Conservation (phyloP, 371 early-diverging fungal species). For the Caulochytrium protostelioides region DNA sequence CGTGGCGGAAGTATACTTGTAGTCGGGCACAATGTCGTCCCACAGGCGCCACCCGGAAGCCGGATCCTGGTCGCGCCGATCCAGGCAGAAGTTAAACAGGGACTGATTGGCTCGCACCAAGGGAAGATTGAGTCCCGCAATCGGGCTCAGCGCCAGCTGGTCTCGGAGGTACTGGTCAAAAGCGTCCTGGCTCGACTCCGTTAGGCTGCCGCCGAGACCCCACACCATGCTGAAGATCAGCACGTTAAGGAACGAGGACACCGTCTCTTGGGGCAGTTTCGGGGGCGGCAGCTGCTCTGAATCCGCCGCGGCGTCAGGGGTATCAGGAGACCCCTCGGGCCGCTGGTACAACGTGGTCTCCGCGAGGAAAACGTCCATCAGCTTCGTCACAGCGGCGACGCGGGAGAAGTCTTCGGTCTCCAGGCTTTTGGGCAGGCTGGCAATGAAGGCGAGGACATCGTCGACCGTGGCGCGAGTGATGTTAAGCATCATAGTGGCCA, state of each 20-base stretch:
- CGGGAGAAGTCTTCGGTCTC: slow-evolving; percentile 22
- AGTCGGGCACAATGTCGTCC: slow-evolving; percentile 28
- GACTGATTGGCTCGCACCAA: slow-evolving; percentile 15
- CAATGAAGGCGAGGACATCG: slow-evolving; percentile 18
- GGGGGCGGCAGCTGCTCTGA: too few species aligned
- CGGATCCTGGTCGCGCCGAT: slow-evolving; percentile 16
- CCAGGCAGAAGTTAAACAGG: slow-evolving; percentile 25
- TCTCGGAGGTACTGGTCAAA: slow-evolving; percentile 30
- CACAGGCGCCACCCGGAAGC: too few species aligned
- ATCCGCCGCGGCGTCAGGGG: too few species aligned
- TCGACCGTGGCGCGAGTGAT: slow-evolving; percentile 18
- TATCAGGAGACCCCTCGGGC: too few species aligned
- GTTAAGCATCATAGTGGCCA: too few species aligned
- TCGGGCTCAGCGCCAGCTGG: slow-evolving; percentile 14
- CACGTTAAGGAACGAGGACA: too few species aligned
- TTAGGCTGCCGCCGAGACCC: slow-evolving; percentile 28
- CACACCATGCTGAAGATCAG: slow-evolving; percentile 31
- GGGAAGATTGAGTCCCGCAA: slow-evolving; percentile 21
- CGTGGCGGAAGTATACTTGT: slow-evolving; percentile 18
- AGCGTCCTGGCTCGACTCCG: slow-evolving; percentile 26
- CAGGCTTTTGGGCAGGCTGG: slow-evolving; percentile 19
- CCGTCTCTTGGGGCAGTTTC: too few species aligned
- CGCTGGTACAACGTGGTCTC: too few species aligned
- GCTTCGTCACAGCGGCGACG: slow-evolving; percentile 19
- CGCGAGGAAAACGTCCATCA: slow-evolving; percentile 17